Conservation (phyloP, 208 protist genomes). For the Naegleria fowleri region DNA sequence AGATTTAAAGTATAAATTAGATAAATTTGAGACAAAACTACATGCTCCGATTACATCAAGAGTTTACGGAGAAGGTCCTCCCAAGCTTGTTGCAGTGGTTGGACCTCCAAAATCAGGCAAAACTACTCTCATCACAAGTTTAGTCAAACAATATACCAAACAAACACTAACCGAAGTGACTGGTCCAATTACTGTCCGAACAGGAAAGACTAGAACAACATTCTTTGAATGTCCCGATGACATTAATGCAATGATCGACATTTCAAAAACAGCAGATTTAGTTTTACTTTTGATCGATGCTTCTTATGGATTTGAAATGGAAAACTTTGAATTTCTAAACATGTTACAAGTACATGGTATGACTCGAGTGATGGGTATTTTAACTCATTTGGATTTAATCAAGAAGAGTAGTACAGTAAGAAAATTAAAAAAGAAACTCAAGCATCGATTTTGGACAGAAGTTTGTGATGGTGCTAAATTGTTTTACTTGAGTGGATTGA, state of each 20-base stretch:
- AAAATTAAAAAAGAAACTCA: constrained; percentile 95
- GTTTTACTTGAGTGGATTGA: constrained; percentile 88
- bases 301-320: constrained; percentile 98
- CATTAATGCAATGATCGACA: constrained; percentile 96
- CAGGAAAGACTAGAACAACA: constrained; percentile 83
- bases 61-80: constrained; percentile 66
- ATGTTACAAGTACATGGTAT: constrained; percentile 93
- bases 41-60: constrained; percentile 56
- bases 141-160: constrained; percentile 96
- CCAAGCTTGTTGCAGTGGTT: constrained; percentile 89
- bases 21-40: constrained; percentile 50
- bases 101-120: constrained; percentile 93
- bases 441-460: constrained; percentile 85
- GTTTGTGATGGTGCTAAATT: constrained; percentile 86
- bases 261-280: constrained; percentile 94
- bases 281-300: constrained; percentile 96
- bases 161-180: constrained; percentile 82
- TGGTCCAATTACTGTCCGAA: constrained; percentile 94
- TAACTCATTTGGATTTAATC: constrained; percentile 97
- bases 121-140: constrained; percentile 91
- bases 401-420: constrained; percentile 89
- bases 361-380: constrained; percentile 94
- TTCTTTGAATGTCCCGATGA: constrained; percentile 97
- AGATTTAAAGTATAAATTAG: constrained; percentile 35
- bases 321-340: constrained; percentile 99